These are phyloP conservation scores for Pezicula neosporulosa DNA, from an alignment of 2,329 filamentous ascomycete species.

Conservation along the genomic window DNA sequence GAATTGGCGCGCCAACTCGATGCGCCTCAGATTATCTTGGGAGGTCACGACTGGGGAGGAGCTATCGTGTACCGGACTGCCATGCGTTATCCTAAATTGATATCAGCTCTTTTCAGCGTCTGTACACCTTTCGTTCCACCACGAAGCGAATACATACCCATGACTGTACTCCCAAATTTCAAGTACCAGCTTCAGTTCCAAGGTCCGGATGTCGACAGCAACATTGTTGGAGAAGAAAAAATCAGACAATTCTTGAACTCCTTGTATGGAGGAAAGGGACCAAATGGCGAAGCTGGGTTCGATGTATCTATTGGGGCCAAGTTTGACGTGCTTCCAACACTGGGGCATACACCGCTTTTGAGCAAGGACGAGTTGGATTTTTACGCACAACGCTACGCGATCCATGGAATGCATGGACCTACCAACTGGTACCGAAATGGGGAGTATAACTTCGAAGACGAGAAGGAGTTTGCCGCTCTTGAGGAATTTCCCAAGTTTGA, in stretches of 20 bases:
- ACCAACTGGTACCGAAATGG: slow-evolving; percentile 85
- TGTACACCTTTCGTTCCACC: slow-evolving; percentile 73
- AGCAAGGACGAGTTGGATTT: slow-evolving; percentile 69
- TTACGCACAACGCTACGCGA: slow-evolving; percentile 70
- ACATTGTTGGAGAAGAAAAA: slow-evolving; percentile 53
- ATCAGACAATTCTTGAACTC: slow-evolving; percentile 68
- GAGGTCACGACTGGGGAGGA: slow-evolving; percentile 93
- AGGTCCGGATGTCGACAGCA: slow-evolving; percentile 61
- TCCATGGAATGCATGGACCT: slow-evolving; percentile 72
- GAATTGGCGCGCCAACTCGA: slow-evolving; percentile 56
- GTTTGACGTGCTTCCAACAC: slow-evolving; percentile 56
- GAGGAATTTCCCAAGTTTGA: slow-evolving; percentile 52
- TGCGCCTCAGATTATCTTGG: slow-evolving; percentile 66
- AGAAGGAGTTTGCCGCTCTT: slow-evolving; percentile 56
- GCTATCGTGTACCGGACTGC: slow-evolving; percentile 71
- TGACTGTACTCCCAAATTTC: slow-evolving; percentile 63
- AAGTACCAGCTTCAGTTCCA: slow-evolving; percentile 81
- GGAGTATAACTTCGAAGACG: slow-evolving; percentile 73
- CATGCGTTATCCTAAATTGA: slow-evolving; percentile 68
- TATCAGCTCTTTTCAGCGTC: slow-evolving; percentile 73
- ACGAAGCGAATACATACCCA: slow-evolving; percentile 44
- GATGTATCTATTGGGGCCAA: slow-evolving; percentile 57
- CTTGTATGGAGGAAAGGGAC: slow-evolving; percentile 64
- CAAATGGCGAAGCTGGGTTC: slow-evolving; percentile 55
- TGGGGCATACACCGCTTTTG: slow-evolving; percentile 57